Percentiles rank a stretch among this genome's conserved stretches.
Evolutionary conservation across 305 asterid species (phyloP).

Genomic region (Solanum aculeatissimum): DNA sequence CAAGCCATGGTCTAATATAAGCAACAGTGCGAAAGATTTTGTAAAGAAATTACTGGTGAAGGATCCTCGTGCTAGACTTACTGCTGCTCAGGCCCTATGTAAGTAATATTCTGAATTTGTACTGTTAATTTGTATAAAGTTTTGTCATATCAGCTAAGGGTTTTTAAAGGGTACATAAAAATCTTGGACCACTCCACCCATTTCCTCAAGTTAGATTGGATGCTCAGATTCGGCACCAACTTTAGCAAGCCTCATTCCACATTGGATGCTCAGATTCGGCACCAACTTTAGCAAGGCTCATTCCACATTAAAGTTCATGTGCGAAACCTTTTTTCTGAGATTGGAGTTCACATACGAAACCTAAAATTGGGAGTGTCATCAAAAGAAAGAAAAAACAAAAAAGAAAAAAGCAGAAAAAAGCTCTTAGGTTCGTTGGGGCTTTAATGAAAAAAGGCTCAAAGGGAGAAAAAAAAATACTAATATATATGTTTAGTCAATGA

Average conservation of each 20-base stretch:
- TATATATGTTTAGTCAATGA: not conserved
- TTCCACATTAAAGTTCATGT: too few relatives aligned
- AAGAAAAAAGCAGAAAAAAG: not conserved
- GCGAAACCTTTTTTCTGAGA: too few relatives aligned
- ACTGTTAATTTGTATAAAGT: not conserved
- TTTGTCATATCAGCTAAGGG: not conserved
- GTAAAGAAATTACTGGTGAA: slow-evolving; percentile 66
- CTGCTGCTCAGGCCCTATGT: slow-evolving; percentile 93
- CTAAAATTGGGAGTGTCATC: not conserved
- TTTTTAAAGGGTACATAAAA: not conserved
- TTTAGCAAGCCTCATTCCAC: not conserved
- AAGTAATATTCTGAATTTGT: slow-evolving; percentile 16
- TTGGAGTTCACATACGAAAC: too few relatives aligned
- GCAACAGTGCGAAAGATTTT: slow-evolving; percentile 75
- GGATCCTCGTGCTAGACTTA: slow-evolving; percentile 79
- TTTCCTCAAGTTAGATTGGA: not conserved
- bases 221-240: not conserved
- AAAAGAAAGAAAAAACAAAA: not conserved
- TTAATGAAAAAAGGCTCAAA: not conserved
- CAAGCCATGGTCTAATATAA: slow-evolving; percentile 80
- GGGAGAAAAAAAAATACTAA: not conserved
- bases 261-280: not conserved
- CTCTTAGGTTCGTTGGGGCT: not conserved
- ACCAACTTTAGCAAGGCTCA: not conserved
- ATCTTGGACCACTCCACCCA: not conserved